Evolutionary conservation across 805 yeast genomes (phyloP), one percentile per base, ranked within the genome.

Genomic region (Barnettozyma pratensis): DNA sequence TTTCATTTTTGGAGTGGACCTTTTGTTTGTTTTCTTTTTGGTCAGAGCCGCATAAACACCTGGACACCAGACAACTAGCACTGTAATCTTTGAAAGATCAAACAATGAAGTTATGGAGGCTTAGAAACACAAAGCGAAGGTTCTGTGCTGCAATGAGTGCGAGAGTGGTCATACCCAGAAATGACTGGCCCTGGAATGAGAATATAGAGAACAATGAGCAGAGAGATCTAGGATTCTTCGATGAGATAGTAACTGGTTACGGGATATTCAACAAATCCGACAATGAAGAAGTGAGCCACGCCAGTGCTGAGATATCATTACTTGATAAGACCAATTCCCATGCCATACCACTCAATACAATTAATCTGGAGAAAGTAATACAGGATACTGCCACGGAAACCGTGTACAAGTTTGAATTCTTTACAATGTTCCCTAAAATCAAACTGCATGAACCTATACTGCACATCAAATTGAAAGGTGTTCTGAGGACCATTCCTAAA

Each of bases 361-460:
- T 43, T 4, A 30, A 31, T 11, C 27, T 42, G 29, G 32, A 14
- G 2, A 32, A 30, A 5, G 30, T 39, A 9, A 6, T 47, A 6
- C 11, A 8, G 4, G 26, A 27, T 2, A 30, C 41, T 6, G 45
- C 45, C 0, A 31, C 47, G 5, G 26, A 38, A 6, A 7, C 38
- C 3, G 37, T 53, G 2, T 59, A 49, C 45, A 49, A 45, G 10
- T 55, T 61, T 37, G 44, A 44, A 5, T 6, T 49, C 7, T 49
- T 54, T 29, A 43, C 55, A 4, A 41, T 56, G 4, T 60, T 57
- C 45, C 65, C 65, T 12, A 61, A 59, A 47, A 30, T 51, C 9
- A 54, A 52, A 40, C 32, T 61, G 4, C 51, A 49, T 7, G 52
- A 56, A 5, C 62, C 65, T 9, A 5, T 36, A 0, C 26, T 60